These are phyloP conservation scores for Scheffersomyces segobiensis DNA, from an alignment of 1,139 yeast genomes.

Conservation along the genomic window DNA sequence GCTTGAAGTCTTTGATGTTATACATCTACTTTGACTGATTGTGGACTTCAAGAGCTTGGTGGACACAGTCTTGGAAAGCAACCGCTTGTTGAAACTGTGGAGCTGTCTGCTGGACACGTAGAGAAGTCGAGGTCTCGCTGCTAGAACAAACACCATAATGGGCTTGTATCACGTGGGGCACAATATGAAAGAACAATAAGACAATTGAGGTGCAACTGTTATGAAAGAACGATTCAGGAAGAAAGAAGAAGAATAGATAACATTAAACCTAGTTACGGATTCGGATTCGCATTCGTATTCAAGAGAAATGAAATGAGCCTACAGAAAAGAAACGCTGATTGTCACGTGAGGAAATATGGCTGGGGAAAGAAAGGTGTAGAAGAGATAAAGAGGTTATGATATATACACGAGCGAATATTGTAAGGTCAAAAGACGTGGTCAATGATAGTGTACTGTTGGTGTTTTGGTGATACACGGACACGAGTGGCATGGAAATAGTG, in stretches of 20 bases:
- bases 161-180: background rate
- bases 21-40: background rate
- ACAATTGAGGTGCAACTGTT: background rate
- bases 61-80: slow-evolving; percentile 2
- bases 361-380: background rate
- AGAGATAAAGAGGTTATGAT: background rate
- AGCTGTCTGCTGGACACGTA: slow-evolving; percentile 28
- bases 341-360: slow-evolving; percentile 5
- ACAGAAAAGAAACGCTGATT: background rate
- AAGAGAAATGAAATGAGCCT: background rate
- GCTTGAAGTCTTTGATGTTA: background rate
- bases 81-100: slow-evolving; percentile 7
- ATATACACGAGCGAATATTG: too few relatives aligned
- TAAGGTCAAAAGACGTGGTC: too few relatives aligned
- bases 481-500: too few relatives aligned
- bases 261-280: background rate
- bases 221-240: background rate
- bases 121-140: slow-evolving; percentile 31
- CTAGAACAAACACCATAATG: slow-evolving; percentile 30
- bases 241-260: background rate
- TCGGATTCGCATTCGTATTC: background rate
- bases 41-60: background rate
- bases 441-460: too few relatives aligned
- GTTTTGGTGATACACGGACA: too few relatives aligned
- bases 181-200: background rate